These are phyloP conservation scores for Aureobasidium sp. DNA, from an alignment of 2,329 filamentous ascomycete genomes.

Conservation along the genomic window DNA sequence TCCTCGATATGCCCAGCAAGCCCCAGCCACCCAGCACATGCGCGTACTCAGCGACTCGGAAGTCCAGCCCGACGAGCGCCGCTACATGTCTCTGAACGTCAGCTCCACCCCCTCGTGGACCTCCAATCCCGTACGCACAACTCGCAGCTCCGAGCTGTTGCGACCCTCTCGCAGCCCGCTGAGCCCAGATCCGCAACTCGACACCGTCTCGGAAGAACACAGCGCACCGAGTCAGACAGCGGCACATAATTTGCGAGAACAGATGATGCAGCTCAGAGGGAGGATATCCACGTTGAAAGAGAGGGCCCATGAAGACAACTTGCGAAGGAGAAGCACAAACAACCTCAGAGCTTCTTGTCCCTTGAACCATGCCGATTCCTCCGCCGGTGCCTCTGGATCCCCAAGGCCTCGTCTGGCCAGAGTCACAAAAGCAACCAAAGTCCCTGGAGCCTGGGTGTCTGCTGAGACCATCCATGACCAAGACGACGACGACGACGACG, in stretches of 20 bases:
- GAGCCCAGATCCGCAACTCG: conserved; percentile 36
- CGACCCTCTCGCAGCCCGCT: conserved; percentile 24
- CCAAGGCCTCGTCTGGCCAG: conserved; percentile 36
- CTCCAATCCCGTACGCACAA: conserved; percentile 24
- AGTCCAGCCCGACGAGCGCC: conserved; percentile 36
- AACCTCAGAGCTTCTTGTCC: conserved; percentile 65
- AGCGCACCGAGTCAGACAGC: conserved; percentile 1
- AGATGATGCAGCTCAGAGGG: conserved; percentile 78
- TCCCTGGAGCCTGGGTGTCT: conserved; percentile 10
- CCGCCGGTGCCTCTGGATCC: not conserved
- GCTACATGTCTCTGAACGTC: conserved; percentile 24
- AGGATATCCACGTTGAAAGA: conserved; percentile 76
- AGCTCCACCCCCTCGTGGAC: conserved; percentile 18
- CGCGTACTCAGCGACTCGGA: conserved; percentile 56
- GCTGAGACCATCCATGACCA: not conserved
- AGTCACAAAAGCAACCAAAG: not conserved
- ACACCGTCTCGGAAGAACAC: conserved; percentile 36
- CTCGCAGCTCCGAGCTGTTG: conserved; percentile 35
- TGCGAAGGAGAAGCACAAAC: conserved; percentile 70
- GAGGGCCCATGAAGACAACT: conserved; percentile 68
- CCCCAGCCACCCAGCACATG: conserved; percentile 43
- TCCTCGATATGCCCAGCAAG: conserved; percentile 4
- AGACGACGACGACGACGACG: not conserved
- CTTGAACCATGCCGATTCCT: conserved; percentile 57
- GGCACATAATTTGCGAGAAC: conserved; percentile 66